Conservation (phyloP, 176 grass and related monocot species). For the Alopecurus myosuroides region DNA sequence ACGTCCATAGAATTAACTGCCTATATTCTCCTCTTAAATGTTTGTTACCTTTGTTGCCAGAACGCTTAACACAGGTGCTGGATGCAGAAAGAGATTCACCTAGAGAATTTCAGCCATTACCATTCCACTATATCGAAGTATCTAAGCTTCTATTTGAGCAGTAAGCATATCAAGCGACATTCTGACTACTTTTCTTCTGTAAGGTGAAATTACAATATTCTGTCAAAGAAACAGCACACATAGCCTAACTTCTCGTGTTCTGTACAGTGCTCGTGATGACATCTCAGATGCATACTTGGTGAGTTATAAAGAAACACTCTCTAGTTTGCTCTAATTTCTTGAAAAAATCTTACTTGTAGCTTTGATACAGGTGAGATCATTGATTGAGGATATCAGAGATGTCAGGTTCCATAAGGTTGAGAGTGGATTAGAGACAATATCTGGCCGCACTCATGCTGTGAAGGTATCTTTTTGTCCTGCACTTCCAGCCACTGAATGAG, state of each 20-base stretch:
- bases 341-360: neutral
- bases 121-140: conserved; percentile 89
- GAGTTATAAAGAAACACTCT: conserved; percentile 11
- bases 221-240: too few relatives aligned
- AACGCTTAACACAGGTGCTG: conserved; percentile 73
- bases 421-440: conserved; percentile 30
- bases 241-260: neutral
- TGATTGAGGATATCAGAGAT: neutral
- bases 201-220: neutral
- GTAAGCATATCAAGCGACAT: conserved; percentile 34
- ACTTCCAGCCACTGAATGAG: neutral
- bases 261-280: conserved; percentile 47
- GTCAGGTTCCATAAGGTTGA: neutral
- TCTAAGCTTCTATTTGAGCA: conserved; percentile 85
- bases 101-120: conserved; percentile 85
- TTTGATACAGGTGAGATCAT: neutral
- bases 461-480: conserved; percentile 39
- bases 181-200: neutral
- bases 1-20: too few relatives aligned
- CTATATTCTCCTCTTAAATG: neutral
- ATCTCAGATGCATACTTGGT: conserved; percentile 84
- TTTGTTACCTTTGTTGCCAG: conserved; percentile 27
- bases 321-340: neutral
- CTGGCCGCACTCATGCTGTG: conserved; percentile 88
- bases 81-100: conserved; percentile 85